phyloP scores from a whole-genome alignment of 495 filamentous ascomycete species.

The Hypoxylon rickii region DNA sequence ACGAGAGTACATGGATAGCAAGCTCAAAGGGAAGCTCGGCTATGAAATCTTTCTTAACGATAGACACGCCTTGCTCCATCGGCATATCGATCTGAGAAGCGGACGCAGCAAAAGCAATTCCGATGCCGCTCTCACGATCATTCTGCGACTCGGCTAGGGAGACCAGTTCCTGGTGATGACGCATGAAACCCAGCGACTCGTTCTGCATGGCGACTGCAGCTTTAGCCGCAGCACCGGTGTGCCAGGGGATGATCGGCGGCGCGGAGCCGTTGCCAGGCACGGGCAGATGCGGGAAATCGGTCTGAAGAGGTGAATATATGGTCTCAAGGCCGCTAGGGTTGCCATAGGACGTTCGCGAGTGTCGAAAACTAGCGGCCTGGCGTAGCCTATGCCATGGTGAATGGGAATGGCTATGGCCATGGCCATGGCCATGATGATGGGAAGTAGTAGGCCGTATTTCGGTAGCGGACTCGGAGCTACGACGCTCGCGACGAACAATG shows the following conservation, averaged over 20 bases:
- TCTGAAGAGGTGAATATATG: conserved; percentile 37
- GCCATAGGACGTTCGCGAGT: conserved; percentile 46
- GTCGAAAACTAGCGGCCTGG: conserved; percentile 54
- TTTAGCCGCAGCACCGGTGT: conserved; percentile 69
- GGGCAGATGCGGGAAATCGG: conserved; percentile 46
- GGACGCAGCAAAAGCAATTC: conserved; percentile 65
- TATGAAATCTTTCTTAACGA: conserved; percentile 65
- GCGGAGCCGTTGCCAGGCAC: conserved; percentile 53
- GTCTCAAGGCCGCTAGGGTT: conserved; percentile 39
- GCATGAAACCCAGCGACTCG: conserved; percentile 46
- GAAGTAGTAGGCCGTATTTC: conserved; percentile 46
- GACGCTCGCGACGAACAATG: conserved; percentile 52
- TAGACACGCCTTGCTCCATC: conserved; percentile 26
- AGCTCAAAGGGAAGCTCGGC: conserved; percentile 71
- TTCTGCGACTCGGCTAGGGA: conserved; percentile 44
- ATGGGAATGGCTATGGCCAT: too few species aligned
- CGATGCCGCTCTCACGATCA: conserved; percentile 80
- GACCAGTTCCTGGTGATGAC: conserved; percentile 37
- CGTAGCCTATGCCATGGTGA: conserved; percentile 53
- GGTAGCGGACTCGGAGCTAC: conserved; percentile 43
- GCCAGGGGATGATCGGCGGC: conserved; percentile 58
- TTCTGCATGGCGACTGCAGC: conserved; percentile 71
- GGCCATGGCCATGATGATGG: too few species aligned
- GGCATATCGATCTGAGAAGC: conserved; percentile 47
- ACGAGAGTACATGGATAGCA: conserved; percentile 69